Evolutionary conservation across 2,329 filamentous ascomycete genomes (phyloP), one percentile per base, ranked within the genome.

Genomic region (Graphium sp.): DNA sequence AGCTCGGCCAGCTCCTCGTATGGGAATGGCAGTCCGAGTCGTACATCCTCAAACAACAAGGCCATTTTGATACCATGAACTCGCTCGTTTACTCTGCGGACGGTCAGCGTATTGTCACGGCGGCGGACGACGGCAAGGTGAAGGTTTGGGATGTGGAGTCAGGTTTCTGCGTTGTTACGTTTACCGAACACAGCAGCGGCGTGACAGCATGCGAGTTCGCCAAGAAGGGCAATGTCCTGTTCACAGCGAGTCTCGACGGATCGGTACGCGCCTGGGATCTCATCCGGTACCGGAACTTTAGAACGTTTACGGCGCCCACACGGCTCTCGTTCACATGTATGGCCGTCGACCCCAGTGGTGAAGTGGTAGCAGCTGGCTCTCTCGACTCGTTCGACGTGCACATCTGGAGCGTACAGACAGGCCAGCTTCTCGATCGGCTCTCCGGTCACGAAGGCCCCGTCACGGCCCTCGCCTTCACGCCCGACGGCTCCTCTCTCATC

Each of bases 11-110:
- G 47, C 62, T 98, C n/a, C 58, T 98, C 4, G 89, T 98, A 4
- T 98, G 89, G 89, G 89, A 98, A 50, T 98, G 91, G 85, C 87
- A 95, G 48, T 98, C 89, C 0, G 91, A 98, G 52, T 95, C 87
- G 5, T 98, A 98, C 50, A 91, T 98, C 33, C 60, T 98, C 26
- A 98, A 98, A 54, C 89, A 98, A 46, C 89, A 95, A 51, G 89
- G 87, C 0, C 89, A 98, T 52, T 85, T 93, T 38, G 89, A 98
- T 48, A 79, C 83, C 3, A 85, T 95, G 70, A 95, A 95, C 50
- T 70, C 84, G 1, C 62, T 98, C 4, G 77, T 80, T 7, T 98
- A 95, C 52, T 87, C 89, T 5, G 85, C 89, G 0, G 87, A 94
- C 43, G 87, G 89, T 5, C 82, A 92, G 44, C 75, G 80, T 22